phyloP scores from a whole-genome alignment of 805 yeast genomes.

The Lipomyces orientalis region DNA sequence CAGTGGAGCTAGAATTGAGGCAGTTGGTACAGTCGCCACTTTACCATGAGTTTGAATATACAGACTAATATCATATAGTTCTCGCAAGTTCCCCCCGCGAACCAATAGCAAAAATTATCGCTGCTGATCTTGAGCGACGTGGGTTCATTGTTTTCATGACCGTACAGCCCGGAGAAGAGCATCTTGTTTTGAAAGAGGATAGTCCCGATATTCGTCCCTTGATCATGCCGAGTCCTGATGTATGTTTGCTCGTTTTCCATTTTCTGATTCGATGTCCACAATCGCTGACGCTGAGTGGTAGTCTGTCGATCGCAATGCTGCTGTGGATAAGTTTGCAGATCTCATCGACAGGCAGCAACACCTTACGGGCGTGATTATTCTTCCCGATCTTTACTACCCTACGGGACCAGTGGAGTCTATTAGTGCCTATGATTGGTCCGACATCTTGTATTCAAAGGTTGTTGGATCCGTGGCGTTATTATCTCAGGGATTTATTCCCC shows the following conservation, averaged over 20 bases:
- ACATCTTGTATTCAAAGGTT: slow-evolving; percentile 53
- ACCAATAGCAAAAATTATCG: slow-evolving; percentile 70
- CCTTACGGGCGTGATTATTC: slow-evolving; percentile 67
- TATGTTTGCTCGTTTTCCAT: slow-evolving; percentile 4
- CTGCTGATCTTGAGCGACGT: slow-evolving; percentile 74
- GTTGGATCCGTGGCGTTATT: slow-evolving; percentile 58
- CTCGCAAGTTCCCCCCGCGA: slow-evolving; percentile 79
- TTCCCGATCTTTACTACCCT: slow-evolving; percentile 74
- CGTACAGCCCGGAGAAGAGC: slow-evolving; percentile 63
- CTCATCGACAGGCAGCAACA: slow-evolving; percentile 47
- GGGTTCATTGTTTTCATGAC: slow-evolving; percentile 85
- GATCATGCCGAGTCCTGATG: slow-evolving; percentile 48
- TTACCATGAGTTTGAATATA: neutral
- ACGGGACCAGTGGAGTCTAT: slow-evolving; percentile 69
- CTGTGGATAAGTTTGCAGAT: slow-evolving; percentile 34
- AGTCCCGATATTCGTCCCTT: slow-evolving; percentile 74
- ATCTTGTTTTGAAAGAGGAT: slow-evolving; percentile 56
- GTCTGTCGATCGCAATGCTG: slow-evolving; percentile 31
- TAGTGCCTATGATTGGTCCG: slow-evolving; percentile 58
- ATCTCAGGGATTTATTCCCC: slow-evolving; percentile 59
- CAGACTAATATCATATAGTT: slow-evolving; percentile 42
- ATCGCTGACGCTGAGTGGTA: neutral
- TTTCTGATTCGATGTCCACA: neutral
- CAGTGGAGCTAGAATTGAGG: slow-evolving; percentile 78
- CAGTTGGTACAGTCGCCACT: slow-evolving; percentile 48